Evolutionary conservation across 495 filamentous ascomycete genomes (phyloP).

Genomic region (Ascobolus immersus): DNA sequence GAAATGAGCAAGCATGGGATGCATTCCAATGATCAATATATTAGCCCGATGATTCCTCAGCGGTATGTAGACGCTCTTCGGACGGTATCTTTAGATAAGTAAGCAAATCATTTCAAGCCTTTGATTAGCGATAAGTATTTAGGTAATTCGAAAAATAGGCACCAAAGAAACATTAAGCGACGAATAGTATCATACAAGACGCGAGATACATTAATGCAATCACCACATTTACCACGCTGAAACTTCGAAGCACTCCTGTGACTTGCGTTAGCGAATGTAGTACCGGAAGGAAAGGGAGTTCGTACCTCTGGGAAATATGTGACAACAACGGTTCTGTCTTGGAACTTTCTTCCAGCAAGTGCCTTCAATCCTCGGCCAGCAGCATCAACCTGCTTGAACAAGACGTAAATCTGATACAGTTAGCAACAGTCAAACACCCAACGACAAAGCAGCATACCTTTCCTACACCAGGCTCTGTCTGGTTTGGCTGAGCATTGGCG

Average conservation of each 20-base stretch:
- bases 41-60: too few relatives aligned
- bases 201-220: too few relatives aligned
- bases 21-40: too few relatives aligned
- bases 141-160: too few relatives aligned
- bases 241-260: slow-evolving; percentile 55
- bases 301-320: slow-evolving; percentile 82
- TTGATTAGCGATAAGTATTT: too few relatives aligned
- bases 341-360: slow-evolving; percentile 81
- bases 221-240: slow-evolving; percentile 41
- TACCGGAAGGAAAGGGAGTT: slow-evolving; percentile 1
- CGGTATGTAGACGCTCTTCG: too few relatives aligned
- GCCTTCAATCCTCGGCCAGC: slow-evolving; percentile 65
- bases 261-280: slow-evolving; percentile 8
- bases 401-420: slow-evolving; percentile 46
- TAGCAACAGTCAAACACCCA: neutral
- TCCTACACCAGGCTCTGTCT: slow-evolving; percentile 80
- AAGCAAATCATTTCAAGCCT: too few relatives aligned
- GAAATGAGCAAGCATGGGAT: too few relatives aligned
- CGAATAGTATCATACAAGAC: too few relatives aligned
- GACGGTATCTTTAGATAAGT: too few relatives aligned
- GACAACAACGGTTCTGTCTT: slow-evolving; percentile 80
- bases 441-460: slow-evolving; percentile 24
- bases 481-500: slow-evolving; percentile 50
- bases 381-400: slow-evolving; percentile 53
- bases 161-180: too few relatives aligned